Conservation (phyloP, 805 yeast genomes). For the Yamadazyma kitorensis region DNA sequence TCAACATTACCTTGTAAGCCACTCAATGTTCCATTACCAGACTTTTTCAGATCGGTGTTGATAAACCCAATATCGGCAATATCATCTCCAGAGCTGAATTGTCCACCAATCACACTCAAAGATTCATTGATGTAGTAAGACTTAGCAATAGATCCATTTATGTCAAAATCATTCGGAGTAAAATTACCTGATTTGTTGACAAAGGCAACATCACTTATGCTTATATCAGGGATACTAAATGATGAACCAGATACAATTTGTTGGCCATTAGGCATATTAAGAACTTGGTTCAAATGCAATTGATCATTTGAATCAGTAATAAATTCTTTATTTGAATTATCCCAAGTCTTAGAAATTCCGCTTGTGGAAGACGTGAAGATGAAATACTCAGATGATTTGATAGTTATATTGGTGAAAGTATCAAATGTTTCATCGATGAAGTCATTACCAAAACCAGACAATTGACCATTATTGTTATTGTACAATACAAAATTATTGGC, state of each 20-base stretch:
- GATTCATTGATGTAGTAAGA: slow-evolving; percentile 49
- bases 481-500: slow-evolving; percentile 39
- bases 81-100: slow-evolving; percentile 33
- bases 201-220: slow-evolving; percentile 24
- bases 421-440: slow-evolving; percentile 20
- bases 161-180: slow-evolving; percentile 13
- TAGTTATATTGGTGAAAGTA: slow-evolving; percentile 32
- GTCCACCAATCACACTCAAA: slow-evolving; percentile 58
- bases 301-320: slow-evolving; percentile 19
- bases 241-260: slow-evolving; percentile 36
- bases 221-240: slow-evolving; percentile 32
- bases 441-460: slow-evolving; percentile 43
- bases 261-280: slow-evolving; percentile 20
- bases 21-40: slow-evolving; percentile 14
- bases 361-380: slow-evolving; percentile 31
- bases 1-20: slow-evolving; percentile 20
- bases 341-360: slow-evolving; percentile 37
- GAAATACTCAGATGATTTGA: slow-evolving; percentile 40
- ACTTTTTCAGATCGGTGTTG: too few species aligned
- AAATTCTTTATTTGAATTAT: slow-evolving; percentile 36
- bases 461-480: slow-evolving; percentile 29
- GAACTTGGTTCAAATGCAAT: slow-evolving; percentile 29
- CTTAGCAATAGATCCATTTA: slow-evolving; percentile 16
- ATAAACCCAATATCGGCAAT: slow-evolving; percentile 31
- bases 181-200: slow-evolving; percentile 17